Conservation (phyloP, 164 flowering plant species). For the Aristolochia californica region DNA sequence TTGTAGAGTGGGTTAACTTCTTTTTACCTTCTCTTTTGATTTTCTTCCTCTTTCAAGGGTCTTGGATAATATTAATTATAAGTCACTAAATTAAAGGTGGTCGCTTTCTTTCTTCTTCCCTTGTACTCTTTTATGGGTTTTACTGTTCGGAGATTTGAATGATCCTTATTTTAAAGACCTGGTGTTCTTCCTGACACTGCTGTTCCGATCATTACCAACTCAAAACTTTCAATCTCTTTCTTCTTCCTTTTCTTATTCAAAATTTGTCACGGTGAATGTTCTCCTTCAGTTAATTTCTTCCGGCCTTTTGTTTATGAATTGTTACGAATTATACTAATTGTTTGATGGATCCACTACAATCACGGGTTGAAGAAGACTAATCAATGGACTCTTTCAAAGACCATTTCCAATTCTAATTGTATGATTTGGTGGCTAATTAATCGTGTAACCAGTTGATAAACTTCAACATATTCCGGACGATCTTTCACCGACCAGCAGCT, state of each 20-base stretch:
- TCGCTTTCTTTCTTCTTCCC: not conserved
- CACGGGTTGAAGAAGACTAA: no score
- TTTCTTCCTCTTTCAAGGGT: conserved; percentile 1
- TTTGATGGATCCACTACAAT: no score
- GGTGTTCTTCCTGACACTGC: no score
- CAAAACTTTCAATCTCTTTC: not conserved
- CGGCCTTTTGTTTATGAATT: not conserved
- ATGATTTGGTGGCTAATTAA: no score
- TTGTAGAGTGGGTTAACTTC: conserved; percentile 1
- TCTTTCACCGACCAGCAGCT: no score
- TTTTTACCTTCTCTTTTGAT: not conserved
- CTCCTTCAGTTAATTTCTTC: not conserved
- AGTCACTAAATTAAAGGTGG: not conserved
- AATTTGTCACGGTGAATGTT: not conserved
- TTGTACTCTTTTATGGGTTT: not conserved
- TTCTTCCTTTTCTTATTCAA: not conserved
- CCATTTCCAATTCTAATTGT: no score
- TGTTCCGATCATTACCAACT: no score
- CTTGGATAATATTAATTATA: not conserved
- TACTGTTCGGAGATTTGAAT: no score
- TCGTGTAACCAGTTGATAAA: no score
- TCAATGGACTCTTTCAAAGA: no score
- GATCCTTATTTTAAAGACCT: no score
- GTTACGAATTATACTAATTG: not conserved
- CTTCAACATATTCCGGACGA: no score